Evolutionary conservation across 371 early-diverging fungal species (phyloP).

Genomic region (Mucor indicus): DNA sequence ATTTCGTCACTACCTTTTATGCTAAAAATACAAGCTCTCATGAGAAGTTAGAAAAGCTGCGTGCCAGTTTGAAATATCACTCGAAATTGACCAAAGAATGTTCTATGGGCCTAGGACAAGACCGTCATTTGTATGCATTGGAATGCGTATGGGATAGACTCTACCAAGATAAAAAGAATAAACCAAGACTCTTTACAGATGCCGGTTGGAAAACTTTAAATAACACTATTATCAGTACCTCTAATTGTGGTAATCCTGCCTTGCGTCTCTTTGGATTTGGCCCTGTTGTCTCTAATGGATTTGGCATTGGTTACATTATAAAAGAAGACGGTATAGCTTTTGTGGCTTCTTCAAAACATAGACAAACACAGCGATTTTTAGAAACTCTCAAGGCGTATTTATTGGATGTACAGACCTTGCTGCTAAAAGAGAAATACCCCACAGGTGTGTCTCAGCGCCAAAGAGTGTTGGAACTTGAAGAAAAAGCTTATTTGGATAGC

Average conservation of each 20-base stretch:
- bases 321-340: slow-evolving; percentile 64
- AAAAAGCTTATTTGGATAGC: slow-evolving; percentile 20
- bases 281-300: slow-evolving; percentile 85
- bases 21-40: slow-evolving; percentile 24
- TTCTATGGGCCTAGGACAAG: slow-evolving; percentile 77
- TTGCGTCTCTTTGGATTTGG: slow-evolving; percentile 89
- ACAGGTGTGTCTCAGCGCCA: slow-evolving; percentile 41
- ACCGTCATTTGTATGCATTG: slow-evolving; percentile 83
- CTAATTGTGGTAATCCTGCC: slow-evolving; percentile 83
- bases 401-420: slow-evolving; percentile 33
- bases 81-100: slow-evolving; percentile 67
- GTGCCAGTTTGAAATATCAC: slow-evolving; percentile 67
- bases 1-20: slow-evolving; percentile 75
- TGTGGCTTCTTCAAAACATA: slow-evolving; percentile 55
- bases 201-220: slow-evolving; percentile 49
- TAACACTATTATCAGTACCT: slow-evolving; percentile 84
- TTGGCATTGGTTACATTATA: slow-evolving; percentile 88
- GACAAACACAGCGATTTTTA: slow-evolving; percentile 51
- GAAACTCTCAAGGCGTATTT: slow-evolving; percentile 43
- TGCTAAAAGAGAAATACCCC: slow-evolving; percentile 44
- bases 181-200: slow-evolving; percentile 74
- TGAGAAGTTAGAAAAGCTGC: slow-evolving; percentile 54
- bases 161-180: slow-evolving; percentile 39
- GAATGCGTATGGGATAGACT: slow-evolving; percentile 50
- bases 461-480: slow-evolving; percentile 37